A percentile compares a stretch with the other conserved stretches of the same genome.
Conservation (phyloP, 163 green algal genomes). For the Volvox carteri region DNA sequence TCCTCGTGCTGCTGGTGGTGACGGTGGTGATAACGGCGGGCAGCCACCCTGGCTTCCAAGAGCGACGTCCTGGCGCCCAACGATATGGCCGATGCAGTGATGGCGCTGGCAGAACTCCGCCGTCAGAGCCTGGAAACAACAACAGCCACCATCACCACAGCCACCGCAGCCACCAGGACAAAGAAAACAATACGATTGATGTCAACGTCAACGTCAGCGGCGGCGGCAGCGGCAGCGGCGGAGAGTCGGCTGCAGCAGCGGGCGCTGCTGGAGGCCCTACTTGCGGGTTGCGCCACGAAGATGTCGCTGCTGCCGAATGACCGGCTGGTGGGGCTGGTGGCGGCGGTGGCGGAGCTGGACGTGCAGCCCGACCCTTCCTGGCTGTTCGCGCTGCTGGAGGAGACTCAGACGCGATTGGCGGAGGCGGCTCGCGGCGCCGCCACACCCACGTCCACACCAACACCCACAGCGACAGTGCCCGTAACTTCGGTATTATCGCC, state of each 20-base stretch:
- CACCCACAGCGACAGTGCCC: too few species aligned
- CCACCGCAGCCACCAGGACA: background rate
- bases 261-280: conserved; percentile 12
- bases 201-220: background rate
- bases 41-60: conserved; percentile 43
- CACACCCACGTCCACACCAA: background rate
- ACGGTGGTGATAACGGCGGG: too few species aligned
- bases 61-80: conserved; percentile 29
- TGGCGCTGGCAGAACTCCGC: conserved; percentile 10
- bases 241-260: background rate
- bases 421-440: background rate
- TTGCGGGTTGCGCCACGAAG: background rate
- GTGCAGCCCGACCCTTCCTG: background rate
- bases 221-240: background rate
- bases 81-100: conserved; percentile 40
- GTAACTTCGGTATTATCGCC: too few species aligned
- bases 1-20: too few species aligned
- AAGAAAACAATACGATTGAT: background rate
- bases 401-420: background rate
- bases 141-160: background rate
- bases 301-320: conserved; percentile 34
- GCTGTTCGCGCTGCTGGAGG: background rate
- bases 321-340: conserved; percentile 26
- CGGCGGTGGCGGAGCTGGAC: background rate
- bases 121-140: background rate